Evolutionary conservation across 257 asterid genomes (phyloP).

Genomic region (Nicotiana paniculata): DNA sequence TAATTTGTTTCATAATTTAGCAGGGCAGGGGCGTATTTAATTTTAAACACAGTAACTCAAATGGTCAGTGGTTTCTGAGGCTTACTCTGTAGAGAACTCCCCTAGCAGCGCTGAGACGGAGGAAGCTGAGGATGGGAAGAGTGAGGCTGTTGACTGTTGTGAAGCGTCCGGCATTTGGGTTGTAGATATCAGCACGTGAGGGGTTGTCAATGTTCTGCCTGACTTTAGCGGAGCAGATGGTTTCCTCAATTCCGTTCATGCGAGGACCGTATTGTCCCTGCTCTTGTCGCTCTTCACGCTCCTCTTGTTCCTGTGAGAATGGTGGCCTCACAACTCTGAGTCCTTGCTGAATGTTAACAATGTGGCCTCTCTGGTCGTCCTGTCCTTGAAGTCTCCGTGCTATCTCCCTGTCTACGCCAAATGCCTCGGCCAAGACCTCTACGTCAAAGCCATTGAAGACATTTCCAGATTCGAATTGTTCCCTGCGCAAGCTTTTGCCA

Average conservation of each 20-base stretch:
- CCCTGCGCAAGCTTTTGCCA: background rate
- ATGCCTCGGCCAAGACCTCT: background rate
- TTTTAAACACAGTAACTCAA: too few species aligned
- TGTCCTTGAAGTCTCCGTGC: conserved; percentile 3
- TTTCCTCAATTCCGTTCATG: conserved; percentile 54
- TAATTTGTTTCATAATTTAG: background rate
- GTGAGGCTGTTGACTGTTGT: conserved; percentile 51
- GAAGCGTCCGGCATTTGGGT: conserved; percentile 53
- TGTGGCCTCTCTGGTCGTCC: conserved; percentile 2
- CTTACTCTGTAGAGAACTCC: conserved; percentile 43
- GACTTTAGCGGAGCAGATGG: conserved; percentile 43
- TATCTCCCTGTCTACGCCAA: background rate
- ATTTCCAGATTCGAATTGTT: conserved; percentile 17
- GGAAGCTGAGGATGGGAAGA: conserved; percentile 46
- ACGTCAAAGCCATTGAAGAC: background rate
- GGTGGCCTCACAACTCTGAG: conserved; percentile 47
- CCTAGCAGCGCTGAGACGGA: conserved; percentile 49
- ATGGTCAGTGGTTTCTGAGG: too few species aligned
- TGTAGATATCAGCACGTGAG: conserved; percentile 50
- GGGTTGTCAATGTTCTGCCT: conserved; percentile 46
- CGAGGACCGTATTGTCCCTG: background rate
- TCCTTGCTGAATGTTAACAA: conserved; percentile 5
- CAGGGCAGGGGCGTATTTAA: too few species aligned
- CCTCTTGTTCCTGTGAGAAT: conserved; percentile 20
- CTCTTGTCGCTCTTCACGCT: background rate